Evolutionary conservation across 192 early-diverging fungal genomes (phyloP).

Genomic region (Pilobolus umbonatus): DNA sequence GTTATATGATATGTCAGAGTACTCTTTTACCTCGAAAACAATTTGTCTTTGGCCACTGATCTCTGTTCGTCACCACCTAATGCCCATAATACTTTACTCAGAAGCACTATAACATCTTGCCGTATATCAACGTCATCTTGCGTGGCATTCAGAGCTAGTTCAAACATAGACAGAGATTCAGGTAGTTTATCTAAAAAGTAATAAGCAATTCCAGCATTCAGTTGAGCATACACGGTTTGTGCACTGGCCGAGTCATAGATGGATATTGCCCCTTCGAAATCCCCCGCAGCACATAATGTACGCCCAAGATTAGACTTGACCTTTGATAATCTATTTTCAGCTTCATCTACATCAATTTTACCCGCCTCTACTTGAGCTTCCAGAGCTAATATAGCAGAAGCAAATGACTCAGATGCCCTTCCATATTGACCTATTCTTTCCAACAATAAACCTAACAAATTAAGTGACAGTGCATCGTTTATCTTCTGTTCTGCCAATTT

Average conservation of each 20-base stretch:
- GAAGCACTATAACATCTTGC: constrained; percentile 63
- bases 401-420: constrained; percentile 63
- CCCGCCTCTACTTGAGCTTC: constrained; percentile 27
- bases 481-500: constrained; percentile 61
- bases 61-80: constrained; percentile 75
- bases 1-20: constrained; percentile 8
- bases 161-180: constrained; percentile 68
- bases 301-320: constrained; percentile 66
- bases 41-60: constrained; percentile 70
- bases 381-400: constrained; percentile 38
- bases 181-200: constrained; percentile 67
- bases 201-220: constrained; percentile 71
- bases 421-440: constrained; percentile 70
- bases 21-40: constrained; percentile 57
- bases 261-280: constrained; percentile 54
- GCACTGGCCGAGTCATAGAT: constrained; percentile 37
- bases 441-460: constrained; percentile 69
- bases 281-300: constrained; percentile 54
- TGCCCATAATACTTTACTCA: constrained; percentile 89
- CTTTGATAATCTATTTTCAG: constrained; percentile 33
- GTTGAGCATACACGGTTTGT: constrained; percentile 33
- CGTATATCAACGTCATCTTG: constrained; percentile 45
- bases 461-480: constrained; percentile 52
- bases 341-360: not conserved
- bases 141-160: constrained; percentile 57